Percentiles rank a stretch among this genome's conserved stretches.
Evolutionary conservation across 1,284 basidiomycete species (phyloP).

Genomic region (Leccinum idahoense): DNA sequence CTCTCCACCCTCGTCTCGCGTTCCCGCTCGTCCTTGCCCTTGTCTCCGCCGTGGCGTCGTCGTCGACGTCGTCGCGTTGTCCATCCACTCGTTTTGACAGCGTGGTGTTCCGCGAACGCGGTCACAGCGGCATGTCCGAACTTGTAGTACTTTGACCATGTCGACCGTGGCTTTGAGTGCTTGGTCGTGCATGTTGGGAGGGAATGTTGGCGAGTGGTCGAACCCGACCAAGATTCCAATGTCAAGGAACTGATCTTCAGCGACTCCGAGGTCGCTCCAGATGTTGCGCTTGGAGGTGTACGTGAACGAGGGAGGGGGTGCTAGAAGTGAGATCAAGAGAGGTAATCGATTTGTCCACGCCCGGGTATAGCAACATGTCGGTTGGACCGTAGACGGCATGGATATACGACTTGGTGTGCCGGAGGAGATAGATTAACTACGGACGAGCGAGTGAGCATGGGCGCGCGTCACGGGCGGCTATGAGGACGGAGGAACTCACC

Average conservation of each 20-base stretch:
- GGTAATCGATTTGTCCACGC: conserved; percentile 89
- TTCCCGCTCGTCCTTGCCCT: too few species aligned
- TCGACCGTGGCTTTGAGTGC: conserved; percentile 81
- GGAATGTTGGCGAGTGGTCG: conserved; percentile 84
- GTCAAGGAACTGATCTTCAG: conserved; percentile 93
- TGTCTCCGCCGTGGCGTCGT: too few species aligned
- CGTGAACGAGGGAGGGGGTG: conserved; percentile 63
- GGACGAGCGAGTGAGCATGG: conserved; percentile 9
- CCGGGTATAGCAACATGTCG: conserved; percentile 87
- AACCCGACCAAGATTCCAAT: conserved; percentile 89
- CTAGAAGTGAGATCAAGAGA: conserved; percentile 69
- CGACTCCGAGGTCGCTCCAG: conserved; percentile 71
- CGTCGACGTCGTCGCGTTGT: too few species aligned
- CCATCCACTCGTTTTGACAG: conserved; percentile 44
- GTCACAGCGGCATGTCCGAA: conserved; percentile 74
- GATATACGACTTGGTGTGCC: conserved; percentile 90
- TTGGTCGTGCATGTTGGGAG: conserved; percentile 75
- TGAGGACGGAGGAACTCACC: conserved; percentile 43
- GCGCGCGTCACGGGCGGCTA: background rate
- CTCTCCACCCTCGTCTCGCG: too few species aligned
- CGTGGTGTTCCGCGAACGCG: conserved; percentile 72
- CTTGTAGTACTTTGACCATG: conserved; percentile 84
- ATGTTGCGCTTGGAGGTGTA: conserved; percentile 82
- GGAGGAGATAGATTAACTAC: conserved; percentile 89
- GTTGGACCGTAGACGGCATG: conserved; percentile 92